Evolutionary conservation across 768 basidiomycete species (phyloP).

Genomic region (Mycena venus): DNA sequence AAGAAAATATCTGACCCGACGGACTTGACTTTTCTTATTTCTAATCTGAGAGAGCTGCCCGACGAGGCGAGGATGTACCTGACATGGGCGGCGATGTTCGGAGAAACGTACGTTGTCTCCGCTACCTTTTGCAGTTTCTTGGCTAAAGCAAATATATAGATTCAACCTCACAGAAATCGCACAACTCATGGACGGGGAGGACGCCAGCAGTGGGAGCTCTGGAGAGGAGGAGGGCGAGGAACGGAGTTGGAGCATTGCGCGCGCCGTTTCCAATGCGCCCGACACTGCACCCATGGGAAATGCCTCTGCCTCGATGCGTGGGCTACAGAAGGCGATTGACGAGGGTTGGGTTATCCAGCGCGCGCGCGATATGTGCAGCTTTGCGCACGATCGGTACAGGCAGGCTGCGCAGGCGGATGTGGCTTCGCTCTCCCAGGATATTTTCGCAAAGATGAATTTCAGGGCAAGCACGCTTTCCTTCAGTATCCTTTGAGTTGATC

Average conservation of each 20-base stretch:
- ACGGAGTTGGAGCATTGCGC: conserved; percentile 63
- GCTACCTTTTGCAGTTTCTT: background rate
- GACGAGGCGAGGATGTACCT: conserved; percentile 77
- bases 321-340: conserved; percentile 73
- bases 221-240: conserved; percentile 67
- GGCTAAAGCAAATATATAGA: conserved; percentile 45
- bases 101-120: conserved; percentile 67
- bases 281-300: conserved; percentile 54
- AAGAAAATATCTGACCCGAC: conserved; percentile 71
- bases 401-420: conserved; percentile 78
- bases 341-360: conserved; percentile 84
- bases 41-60: conserved; percentile 71
- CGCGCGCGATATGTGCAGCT: conserved; percentile 82
- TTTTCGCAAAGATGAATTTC: conserved; percentile 77
- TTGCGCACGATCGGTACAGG: conserved; percentile 81
- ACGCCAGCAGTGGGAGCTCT: conserved; percentile 64
- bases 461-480: conserved; percentile 55
- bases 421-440: conserved; percentile 59
- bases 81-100: conserved; percentile 81
- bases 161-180: conserved; percentile 83
- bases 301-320: conserved; percentile 73
- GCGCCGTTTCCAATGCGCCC: conserved; percentile 61
- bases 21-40: conserved; percentile 71
- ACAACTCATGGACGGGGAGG: conserved; percentile 81
- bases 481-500: background rate